phyloP scores from a whole-genome alignment of 805 yeast species.

The Vanderwaltozyma polyspora region DNA sequence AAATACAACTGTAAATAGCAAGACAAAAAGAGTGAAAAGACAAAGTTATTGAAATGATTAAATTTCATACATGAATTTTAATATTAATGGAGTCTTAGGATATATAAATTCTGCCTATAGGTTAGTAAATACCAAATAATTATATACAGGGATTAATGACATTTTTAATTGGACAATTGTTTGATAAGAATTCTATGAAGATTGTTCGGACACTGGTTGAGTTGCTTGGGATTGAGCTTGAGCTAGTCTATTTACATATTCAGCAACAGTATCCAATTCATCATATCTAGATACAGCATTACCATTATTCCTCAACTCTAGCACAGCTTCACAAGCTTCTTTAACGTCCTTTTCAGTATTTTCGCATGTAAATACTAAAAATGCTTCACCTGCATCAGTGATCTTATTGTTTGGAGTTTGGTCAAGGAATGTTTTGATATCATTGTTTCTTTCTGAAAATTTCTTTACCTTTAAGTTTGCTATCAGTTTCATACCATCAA shows the following conservation, averaged over 20 bases:
- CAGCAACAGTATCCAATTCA: constrained; percentile 28
- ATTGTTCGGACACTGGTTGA: too few species aligned
- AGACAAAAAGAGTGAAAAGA: neutral
- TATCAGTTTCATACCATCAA: constrained; percentile 56
- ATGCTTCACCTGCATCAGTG: constrained; percentile 33
- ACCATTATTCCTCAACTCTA: constrained; percentile 35
- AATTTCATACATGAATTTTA: too few species aligned
- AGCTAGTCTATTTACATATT: constrained; percentile 21
- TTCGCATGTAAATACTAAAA: constrained; percentile 37
- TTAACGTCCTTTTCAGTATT: constrained; percentile 30
- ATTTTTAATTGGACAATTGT: too few species aligned
- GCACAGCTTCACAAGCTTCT: constrained; percentile 32
- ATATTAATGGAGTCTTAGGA: too few species aligned
- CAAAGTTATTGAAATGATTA: neutral
- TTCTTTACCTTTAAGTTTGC: constrained; percentile 57
- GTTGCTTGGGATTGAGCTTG: constrained; percentile 14
- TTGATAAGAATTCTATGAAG: too few species aligned
- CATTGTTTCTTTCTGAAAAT: constrained; percentile 38
- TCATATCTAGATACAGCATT: constrained; percentile 24
- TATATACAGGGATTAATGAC: too few species aligned
- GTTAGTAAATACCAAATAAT: too few species aligned
- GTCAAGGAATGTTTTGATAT: constrained; percentile 26
- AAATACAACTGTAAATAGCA: neutral
- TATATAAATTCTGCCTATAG: too few species aligned
- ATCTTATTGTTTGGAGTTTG: constrained; percentile 16